Base-by-base conservation (phyloP, 1,284 basidiomycete species). In the Moesziomyces sp. region DNA sequence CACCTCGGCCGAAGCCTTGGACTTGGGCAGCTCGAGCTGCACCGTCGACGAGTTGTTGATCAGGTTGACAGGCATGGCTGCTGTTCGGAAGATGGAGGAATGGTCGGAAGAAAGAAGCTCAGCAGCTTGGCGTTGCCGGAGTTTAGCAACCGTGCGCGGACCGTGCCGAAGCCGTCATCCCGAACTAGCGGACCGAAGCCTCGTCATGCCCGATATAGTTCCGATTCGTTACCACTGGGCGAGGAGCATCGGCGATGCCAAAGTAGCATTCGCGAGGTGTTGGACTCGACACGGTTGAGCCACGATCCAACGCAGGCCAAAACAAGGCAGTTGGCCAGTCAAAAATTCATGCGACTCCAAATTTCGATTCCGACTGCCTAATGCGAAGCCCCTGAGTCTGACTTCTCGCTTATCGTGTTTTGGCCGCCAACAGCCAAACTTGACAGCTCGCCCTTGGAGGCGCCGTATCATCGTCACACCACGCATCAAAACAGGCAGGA, bases 1-100 rank as follows among this genome's bases (percentile, higher is more conserved):
- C 8, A 81, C 46, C 35, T 80, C 73, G 24, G 69, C 72, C 7
- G 68, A 68, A 3, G 68, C 73, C 42, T 68, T 53, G 9, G 68
- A 71, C 43, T 67, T 67, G 23, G 73, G 64, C 34, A 75, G 61
- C 46, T 71, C 68, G 9, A 75, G 60, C 14, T 47, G 50, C 8
- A 75, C 46, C 18, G 72, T 59, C 7, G 54, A 53, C 44, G 57
- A 50, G 49, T 66, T 43, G 66, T 68, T 60, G 54, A 68, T 60
- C 26, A 57, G 40, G 16, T 59, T 62, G 42, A 69, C 52, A 5
- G 71, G 71, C 71, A 74, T 74, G 8, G 30, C 11, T 30, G 26
- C 14, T 26, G 40, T 1, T 44, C 2, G 9, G 30, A 34, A 43
- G 23, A 13, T 35, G 44, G 42, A 16, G 53, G 35, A 26, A 34